phyloP scores from a whole-genome alignment of 306 rosid genomes.

The barrel medic (Medicago truncatula) region MtrunA17r5.0-ANR NC_053046.1:12981501-12982000 shows the following conservation, averaged over 20 bases:
- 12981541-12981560: conserved; percentile 73
- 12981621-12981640: conserved; percentile 6
- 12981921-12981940: not conserved
- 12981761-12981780: conserved; percentile 83
- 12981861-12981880: conserved; percentile 87
- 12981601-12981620: not conserved
- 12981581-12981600: not conserved
- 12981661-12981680: conserved; percentile 50
- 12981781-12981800: conserved; percentile 97
- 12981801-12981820: conserved; percentile 91
- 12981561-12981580: not conserved
- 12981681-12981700: conserved; percentile 41
- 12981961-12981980: not conserved
- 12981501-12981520: conserved; percentile 86
- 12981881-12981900: not conserved
- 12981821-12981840: conserved; percentile 79
- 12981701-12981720: conserved; percentile 43
- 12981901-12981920: not conserved
- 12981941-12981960: not conserved
- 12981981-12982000: not conserved
- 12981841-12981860: conserved; percentile 94
- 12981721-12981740: conserved; percentile 39
- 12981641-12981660: conserved; percentile 46
- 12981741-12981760: conserved; percentile 21
- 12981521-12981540: conserved; percentile 96